A percentile compares a stretch with the other conserved stretches of the same genome.
These are phyloP conservation scores for Saitoella complicata DNA, from an alignment of 805 yeast species.

Conservation along the genomic window DNA sequence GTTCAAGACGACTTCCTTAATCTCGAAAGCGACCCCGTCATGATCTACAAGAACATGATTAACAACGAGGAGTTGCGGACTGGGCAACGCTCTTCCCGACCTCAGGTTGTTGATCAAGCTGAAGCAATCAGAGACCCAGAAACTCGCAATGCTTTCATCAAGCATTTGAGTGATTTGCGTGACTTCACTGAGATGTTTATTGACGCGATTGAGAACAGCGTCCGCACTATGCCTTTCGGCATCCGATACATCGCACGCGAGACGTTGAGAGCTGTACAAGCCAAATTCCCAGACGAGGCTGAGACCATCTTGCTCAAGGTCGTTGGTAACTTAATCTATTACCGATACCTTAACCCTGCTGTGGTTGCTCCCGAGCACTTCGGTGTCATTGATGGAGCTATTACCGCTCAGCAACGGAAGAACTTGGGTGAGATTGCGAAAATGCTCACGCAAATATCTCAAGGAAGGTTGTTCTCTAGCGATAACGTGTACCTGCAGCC, in stretches of 20 bases:
- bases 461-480: conserved; percentile 48
- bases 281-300: conserved; percentile 35
- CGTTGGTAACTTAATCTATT: conserved; percentile 39
- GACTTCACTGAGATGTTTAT: conserved; percentile 51
- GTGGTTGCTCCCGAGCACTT: conserved; percentile 27
- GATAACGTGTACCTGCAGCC: conserved; percentile 62
- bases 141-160: conserved; percentile 54
- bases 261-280: conserved; percentile 19
- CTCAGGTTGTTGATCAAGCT: conserved; percentile 34
- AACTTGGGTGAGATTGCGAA: conserved; percentile 44
- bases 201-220: conserved; percentile 30
- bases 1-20: conserved; percentile 28
- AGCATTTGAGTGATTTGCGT: conserved; percentile 58
- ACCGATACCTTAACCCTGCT: conserved; percentile 23
- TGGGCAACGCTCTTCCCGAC: conserved; percentile 23
- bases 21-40: conserved; percentile 67
- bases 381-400: conserved; percentile 32
- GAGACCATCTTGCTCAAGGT: conserved; percentile 47
- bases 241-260: conserved; percentile 39
- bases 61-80: conserved; percentile 20
- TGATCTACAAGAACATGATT: conserved; percentile 15
- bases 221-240: conserved; percentile 34
- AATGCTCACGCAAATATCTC: conserved; percentile 46
- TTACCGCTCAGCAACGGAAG: conserved; percentile 20
- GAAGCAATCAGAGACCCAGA: conserved; percentile 64